Conservation (phyloP, 306 rosid genomes). For the Gynostemma pentaphyllum region DNA sequence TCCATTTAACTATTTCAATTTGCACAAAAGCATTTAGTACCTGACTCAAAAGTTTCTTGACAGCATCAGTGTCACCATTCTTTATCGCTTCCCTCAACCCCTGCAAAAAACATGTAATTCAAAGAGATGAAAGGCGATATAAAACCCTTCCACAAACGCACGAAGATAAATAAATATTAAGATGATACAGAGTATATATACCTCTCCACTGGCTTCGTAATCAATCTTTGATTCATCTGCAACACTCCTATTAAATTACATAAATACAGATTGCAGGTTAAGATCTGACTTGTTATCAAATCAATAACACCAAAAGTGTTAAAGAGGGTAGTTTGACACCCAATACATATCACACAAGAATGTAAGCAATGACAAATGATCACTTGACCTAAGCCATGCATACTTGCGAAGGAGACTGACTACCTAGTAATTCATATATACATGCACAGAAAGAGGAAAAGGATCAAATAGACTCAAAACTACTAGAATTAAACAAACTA, state of each 20-base stretch:
- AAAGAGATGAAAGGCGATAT: not conserved
- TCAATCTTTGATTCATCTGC: constrained; percentile 29
- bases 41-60: constrained; percentile 79
- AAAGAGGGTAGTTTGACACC: constrained; percentile 11
- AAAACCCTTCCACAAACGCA: constrained; percentile 6
- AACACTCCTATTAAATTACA: constrained; percentile 20
- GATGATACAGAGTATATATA: constrained; percentile 18
- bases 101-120: constrained; percentile 28
- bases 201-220: constrained; percentile 90
- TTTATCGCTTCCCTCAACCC: constrained; percentile 96
- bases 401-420: not conserved
- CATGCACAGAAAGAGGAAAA: not conserved
- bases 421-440: not conserved
- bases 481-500: not conserved
- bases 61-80: constrained; percentile 70
- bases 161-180: constrained; percentile 6
- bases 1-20: constrained; percentile 2
- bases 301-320: not conserved
- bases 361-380: not conserved
- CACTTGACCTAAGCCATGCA: not conserved
- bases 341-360: not conserved
- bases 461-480: not conserved
- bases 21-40: constrained; percentile 18
- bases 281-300: not conserved
- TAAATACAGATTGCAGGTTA: not conserved